phyloP scores from a whole-genome alignment of 2,329 filamentous ascomycete species.

The Monilinia aucupariae region DNA sequence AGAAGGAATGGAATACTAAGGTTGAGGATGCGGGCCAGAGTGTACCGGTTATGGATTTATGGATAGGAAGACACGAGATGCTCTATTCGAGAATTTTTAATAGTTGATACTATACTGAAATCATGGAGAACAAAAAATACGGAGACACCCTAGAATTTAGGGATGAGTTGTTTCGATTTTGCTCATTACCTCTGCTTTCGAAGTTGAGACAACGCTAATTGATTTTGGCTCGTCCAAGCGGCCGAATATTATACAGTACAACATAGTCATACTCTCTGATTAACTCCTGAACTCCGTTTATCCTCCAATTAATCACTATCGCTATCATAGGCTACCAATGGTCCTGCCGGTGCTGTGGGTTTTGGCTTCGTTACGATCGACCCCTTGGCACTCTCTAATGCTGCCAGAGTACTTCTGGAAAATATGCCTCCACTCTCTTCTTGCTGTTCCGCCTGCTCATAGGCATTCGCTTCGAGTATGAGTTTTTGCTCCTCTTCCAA shows the following conservation, averaged over 20 bases:
- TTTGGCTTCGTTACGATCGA: slow-evolving; percentile 46
- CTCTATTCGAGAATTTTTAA: slow-evolving; percentile 85
- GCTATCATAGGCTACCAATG: slow-evolving; percentile 83
- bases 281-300: slow-evolving; percentile 21
- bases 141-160: neutral
- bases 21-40: slow-evolving; percentile 67
- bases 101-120: slow-evolving; percentile 45
- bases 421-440: slow-evolving; percentile 59
- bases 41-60: slow-evolving; percentile 73
- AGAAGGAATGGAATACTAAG: slow-evolving; percentile 51
- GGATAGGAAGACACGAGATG: slow-evolving; percentile 77
- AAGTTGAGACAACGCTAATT: neutral
- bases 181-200: neutral
- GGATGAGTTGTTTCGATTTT: neutral
- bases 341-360: slow-evolving; percentile 55
- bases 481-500: slow-evolving; percentile 56
- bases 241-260: slow-evolving; percentile 8
- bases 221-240: neutral
- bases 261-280: neutral
- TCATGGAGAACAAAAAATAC: neutral
- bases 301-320: slow-evolving; percentile 59
- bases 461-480: slow-evolving; percentile 46
- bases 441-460: slow-evolving; percentile 39
- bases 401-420: slow-evolving; percentile 74
- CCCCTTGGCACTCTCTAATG: slow-evolving; percentile 57